phyloP scores from a whole-genome alignment of 1,139 yeast species.

The Sugiyamaella japonica region DNA sequence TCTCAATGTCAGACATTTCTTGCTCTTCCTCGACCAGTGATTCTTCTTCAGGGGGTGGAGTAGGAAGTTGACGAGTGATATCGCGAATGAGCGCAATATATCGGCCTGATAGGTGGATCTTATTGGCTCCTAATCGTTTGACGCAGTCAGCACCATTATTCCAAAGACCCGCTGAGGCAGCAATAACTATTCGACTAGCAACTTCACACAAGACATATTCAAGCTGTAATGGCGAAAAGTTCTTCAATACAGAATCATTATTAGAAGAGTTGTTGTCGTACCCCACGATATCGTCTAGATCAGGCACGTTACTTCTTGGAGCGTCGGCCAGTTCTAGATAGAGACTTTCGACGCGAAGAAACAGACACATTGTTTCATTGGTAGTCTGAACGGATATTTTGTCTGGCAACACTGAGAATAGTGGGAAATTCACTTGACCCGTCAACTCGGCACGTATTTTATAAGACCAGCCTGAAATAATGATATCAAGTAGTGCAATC shows the following conservation, averaged over 20 bases:
- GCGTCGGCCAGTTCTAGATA: constrained; percentile 22
- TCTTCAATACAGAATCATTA: neutral
- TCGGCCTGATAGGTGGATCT: constrained; percentile 31
- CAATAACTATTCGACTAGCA: constrained; percentile 31
- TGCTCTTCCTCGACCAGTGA: neutral
- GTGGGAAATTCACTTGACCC: neutral
- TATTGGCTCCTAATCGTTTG: constrained; percentile 27
- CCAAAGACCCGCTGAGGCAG: constrained; percentile 29
- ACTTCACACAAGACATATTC: constrained; percentile 27
- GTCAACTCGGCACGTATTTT: constrained; percentile 11
- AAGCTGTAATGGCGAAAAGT: constrained; percentile 14
- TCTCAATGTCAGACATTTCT: constrained; percentile 2
- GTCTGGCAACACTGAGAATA: constrained; percentile 4
- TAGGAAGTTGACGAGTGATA: constrained; percentile 18
- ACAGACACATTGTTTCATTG: constrained; percentile 26
- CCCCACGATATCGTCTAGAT: constrained; percentile 13
- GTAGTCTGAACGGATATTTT: constrained; percentile 18
- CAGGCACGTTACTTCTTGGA: constrained; percentile 20
- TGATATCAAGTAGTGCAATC: constrained; percentile 24
- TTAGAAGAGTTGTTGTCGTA: neutral
- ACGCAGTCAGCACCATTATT: constrained; percentile 20
- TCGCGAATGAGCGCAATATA: constrained; percentile 21
- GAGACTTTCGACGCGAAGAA: constrained; percentile 27
- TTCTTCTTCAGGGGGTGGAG: constrained; percentile 16
- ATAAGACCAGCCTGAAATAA: constrained; percentile 21